Conservation (phyloP, 148 eudicot genomes). For the Arbutus unedo region DNA sequence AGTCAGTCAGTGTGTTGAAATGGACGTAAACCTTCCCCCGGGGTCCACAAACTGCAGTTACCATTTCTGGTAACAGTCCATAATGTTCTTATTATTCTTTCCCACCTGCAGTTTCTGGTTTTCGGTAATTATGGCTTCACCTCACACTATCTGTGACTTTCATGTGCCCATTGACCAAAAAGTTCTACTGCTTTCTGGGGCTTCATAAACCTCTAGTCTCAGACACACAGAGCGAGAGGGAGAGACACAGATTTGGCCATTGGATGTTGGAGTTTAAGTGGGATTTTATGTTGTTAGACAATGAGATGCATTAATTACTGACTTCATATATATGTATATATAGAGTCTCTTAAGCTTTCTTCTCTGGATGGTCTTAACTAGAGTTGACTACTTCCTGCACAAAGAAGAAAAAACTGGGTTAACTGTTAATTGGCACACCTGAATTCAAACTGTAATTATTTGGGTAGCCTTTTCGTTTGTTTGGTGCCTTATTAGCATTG, state of each 20-base stretch:
- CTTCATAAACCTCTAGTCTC: background rate
- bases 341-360: too few relatives aligned
- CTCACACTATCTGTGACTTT: background rate
- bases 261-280: too few relatives aligned
- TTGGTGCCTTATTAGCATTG: too few relatives aligned
- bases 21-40: background rate
- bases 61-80: background rate
- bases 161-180: slow-evolving; percentile 5
- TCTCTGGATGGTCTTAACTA: too few relatives aligned
- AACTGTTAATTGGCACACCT: too few relatives aligned
- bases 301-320: too few relatives aligned
- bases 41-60: background rate
- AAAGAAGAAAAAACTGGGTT: too few relatives aligned
- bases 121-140: background rate
- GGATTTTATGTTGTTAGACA: too few relatives aligned
- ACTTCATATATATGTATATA: too few relatives aligned
- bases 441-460: too few relatives aligned
- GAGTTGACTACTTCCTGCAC: too few relatives aligned
- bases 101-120: background rate
- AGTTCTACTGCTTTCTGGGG: background rate
- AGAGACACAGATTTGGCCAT: background rate
- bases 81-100: background rate
- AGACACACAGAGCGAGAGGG: background rate
- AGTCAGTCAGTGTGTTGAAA: background rate
- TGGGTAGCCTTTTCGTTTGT: too few relatives aligned